Conservation (phyloP, 805 yeast genomes). For the Candida khao-thaluensis region DNA sequence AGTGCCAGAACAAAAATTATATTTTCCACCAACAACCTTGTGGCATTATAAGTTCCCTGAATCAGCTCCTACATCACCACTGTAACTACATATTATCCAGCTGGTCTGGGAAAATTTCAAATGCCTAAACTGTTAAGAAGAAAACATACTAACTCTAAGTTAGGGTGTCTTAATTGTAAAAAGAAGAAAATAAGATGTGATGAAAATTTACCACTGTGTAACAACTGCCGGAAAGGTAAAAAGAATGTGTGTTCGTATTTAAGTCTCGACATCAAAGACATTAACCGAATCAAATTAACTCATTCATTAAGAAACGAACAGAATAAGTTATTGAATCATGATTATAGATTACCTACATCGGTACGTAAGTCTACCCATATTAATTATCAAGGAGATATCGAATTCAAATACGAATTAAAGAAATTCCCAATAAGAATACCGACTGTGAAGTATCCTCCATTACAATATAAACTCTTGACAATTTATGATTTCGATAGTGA, state of each 20-base stretch:
- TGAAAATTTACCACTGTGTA: constrained; percentile 28
- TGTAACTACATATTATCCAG: too few relatives aligned
- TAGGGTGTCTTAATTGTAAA: constrained; percentile 32
- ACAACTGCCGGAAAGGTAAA: constrained; percentile 26
- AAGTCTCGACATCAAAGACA: constrained; percentile 17
- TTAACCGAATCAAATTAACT: constrained; percentile 24
- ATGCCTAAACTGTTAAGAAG: constrained; percentile 18
- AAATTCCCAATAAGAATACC: constrained; percentile 23
- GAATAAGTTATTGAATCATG: constrained; percentile 23
- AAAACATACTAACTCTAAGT: constrained; percentile 29
- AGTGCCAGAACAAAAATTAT: too few relatives aligned
- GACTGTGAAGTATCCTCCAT: constrained; percentile 18
- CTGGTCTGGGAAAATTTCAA: too few relatives aligned
- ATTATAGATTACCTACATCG: constrained; percentile 29
- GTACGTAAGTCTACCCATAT: background rate
- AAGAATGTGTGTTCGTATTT: constrained; percentile 28
- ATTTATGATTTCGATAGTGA: constrained; percentile 21
- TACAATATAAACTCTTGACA: constrained; percentile 22
- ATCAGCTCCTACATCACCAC: too few relatives aligned
- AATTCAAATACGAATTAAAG: constrained; percentile 25
- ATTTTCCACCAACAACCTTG: too few relatives aligned
- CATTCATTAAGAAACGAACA: constrained; percentile 28
- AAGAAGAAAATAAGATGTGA: constrained; percentile 32
- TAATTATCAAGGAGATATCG: constrained; percentile 13
- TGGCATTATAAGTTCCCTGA: too few relatives aligned